phyloP scores from a whole-genome alignment of 2,329 filamentous ascomycete genomes.

The Aspergillus tanneri region DNA sequence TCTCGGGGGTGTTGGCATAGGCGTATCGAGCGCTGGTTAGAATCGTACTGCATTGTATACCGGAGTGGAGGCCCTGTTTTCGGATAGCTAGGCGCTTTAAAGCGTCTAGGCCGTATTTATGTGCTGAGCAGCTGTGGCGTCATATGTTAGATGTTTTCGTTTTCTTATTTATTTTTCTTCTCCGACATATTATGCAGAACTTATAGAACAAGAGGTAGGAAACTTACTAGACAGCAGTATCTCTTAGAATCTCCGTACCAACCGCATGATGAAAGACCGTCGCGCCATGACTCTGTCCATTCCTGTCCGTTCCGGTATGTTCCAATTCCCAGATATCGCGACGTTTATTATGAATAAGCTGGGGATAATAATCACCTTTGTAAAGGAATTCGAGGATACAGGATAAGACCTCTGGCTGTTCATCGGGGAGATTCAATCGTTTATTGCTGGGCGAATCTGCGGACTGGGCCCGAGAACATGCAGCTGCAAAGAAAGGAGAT shows the following conservation, averaged over 20 bases:
- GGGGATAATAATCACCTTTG: constrained; percentile 90
- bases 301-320: constrained; percentile 45
- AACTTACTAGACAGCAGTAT: constrained; percentile 77
- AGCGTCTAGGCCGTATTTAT: constrained; percentile 78
- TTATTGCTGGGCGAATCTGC: constrained; percentile 55
- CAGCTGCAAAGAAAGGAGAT: constrained; percentile 74
- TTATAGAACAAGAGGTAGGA: neutral
- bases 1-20: constrained; percentile 84
- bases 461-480: constrained; percentile 59
- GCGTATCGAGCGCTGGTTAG: constrained; percentile 84
- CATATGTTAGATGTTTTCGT: neutral
- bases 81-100: constrained; percentile 80
- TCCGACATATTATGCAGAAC: neutral
- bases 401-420: constrained; percentile 87
- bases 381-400: constrained; percentile 88
- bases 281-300: constrained; percentile 55
- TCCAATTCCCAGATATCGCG: constrained; percentile 81
- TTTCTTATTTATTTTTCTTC: neutral
- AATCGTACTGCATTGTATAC: constrained; percentile 81
- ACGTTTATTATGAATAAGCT: constrained; percentile 77
- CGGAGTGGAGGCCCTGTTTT: constrained; percentile 85
- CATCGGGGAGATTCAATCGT: constrained; percentile 71
- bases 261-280: constrained; percentile 67
- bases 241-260: constrained; percentile 72
- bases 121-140: constrained; percentile 66